Evolutionary conservation across 1,139 yeast species (phyloP), one percentile per base, ranked within the genome.

Genomic region (Yamadazyma dendronema): DNA sequence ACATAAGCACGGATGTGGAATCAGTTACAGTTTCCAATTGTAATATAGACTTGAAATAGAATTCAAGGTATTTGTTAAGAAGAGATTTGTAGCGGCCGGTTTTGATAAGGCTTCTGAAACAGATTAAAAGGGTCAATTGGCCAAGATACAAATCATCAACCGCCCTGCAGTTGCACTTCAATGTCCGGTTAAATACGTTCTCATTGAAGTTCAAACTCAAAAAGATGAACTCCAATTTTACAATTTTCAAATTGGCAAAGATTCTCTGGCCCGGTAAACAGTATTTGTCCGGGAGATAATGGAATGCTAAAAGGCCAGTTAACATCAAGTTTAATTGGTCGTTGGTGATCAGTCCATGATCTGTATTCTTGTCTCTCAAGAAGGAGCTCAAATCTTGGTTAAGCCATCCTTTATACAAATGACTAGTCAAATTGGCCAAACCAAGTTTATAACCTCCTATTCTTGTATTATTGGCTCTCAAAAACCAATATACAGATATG

Each of bases 391-490:
- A 50, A 11, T 50, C 51, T 7, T 53, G 46, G 14, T 56, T 47
- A 37, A 67, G 61, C 61, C 64, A 59, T 13, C 57, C 59, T 39
- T 66, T 67, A 4, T 53, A 47, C 36, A 70, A 39, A 7, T 67
- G 47, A 3, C 59, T 46, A 5, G 50, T 47, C 42, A 77, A 54
- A 45, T 77, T 77, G 24, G 56, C 48, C 19, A 64, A 49, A 0
- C 79, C 79, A 14, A 73, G 53, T 11, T 59, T 57, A 32, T 62
- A 62, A 5, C 79, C 75, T 1, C 74, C 65, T 16, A 65, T 52
- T 42, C 85, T 69, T 2, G 88, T 73, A 39, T 73, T 61, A 6
- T 74, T 70, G 1, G 87, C 78, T 45, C 89, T 67, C 32, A 77
- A 56, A 39, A 82, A 79, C 67, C 84, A 70, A 33, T 65, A 56